Evolutionary conservation across 768 basidiomycete species (phyloP).

Genomic region (Russula compacta): DNA sequence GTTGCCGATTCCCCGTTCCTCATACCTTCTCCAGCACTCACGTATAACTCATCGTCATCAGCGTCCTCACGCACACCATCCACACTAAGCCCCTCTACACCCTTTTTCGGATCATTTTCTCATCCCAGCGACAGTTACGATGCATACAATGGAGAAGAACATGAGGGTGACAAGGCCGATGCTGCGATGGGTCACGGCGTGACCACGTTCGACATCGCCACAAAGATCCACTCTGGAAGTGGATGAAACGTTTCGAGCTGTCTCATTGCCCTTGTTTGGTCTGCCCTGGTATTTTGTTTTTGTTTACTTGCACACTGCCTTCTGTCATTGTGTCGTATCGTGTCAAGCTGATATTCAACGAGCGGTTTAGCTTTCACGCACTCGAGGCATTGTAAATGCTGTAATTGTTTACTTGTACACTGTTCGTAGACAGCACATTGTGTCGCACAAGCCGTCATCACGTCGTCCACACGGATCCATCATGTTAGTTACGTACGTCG

Average conservation of each 20-base stretch:
- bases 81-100: slow-evolving; percentile 62
- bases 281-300: background rate
- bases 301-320: background rate
- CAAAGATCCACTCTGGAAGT: slow-evolving; percentile 17
- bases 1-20: slow-evolving; percentile 38
- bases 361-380: background rate
- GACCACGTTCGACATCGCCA: slow-evolving; percentile 8
- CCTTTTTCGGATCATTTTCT: slow-evolving; percentile 55
- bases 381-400: slow-evolving; percentile 2
- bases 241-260: slow-evolving; percentile 5
- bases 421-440: slow-evolving; percentile 1
- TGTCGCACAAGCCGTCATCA: background rate
- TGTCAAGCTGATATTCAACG: background rate
- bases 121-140: slow-evolving; percentile 27
- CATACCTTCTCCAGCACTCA: slow-evolving; percentile 54
- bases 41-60: slow-evolving; percentile 32
- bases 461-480: slow-evolving; percentile 14
- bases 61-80: slow-evolving; percentile 50
- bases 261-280: background rate
- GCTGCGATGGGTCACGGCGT: slow-evolving; percentile 10
- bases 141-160: slow-evolving; percentile 13
- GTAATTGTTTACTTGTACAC: slow-evolving; percentile 12
- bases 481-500: slow-evolving; percentile 6
- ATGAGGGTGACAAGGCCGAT: slow-evolving; percentile 12
- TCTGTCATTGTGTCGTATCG: background rate